A percentile compares a stretch with the other conserved stretches of the same genome.
Conservation (phyloP, 2,329 filamentous ascomycete genomes). For the Neurospora crassa region DNA sequence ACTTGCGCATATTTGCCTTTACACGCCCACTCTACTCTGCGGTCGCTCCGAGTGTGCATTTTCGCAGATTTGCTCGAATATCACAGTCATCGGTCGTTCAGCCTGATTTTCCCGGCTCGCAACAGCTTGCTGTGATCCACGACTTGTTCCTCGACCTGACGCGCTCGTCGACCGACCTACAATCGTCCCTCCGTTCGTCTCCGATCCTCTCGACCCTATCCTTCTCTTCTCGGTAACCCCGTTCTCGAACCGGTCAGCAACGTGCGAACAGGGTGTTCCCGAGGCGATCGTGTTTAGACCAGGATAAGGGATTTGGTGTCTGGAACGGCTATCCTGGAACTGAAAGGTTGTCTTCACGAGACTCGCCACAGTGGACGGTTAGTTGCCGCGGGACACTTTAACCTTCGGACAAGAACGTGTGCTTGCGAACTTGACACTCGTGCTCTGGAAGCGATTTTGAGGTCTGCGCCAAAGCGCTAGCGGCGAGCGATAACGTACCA, state of each 20-base stretch:
- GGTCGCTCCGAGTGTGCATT: background rate
- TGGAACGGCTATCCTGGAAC: background rate
- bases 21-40: background rate
- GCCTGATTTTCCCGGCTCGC: background rate
- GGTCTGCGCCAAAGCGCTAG: background rate
- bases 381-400: background rate
- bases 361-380: background rate
- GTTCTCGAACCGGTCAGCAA: background rate
- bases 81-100: background rate
- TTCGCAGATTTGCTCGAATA: background rate
- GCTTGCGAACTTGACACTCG: background rate
- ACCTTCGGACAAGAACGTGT: background rate
- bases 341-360: background rate
- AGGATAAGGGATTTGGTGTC: background rate
- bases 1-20: background rate
- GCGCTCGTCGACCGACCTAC: background rate
- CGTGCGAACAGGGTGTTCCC: background rate
- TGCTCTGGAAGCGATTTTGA: background rate
- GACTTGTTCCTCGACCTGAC: background rate
- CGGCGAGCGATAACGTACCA: background rate
- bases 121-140: background rate
- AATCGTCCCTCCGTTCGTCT: background rate
- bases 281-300: background rate
- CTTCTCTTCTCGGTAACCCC: background rate
- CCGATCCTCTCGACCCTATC: background rate